These are phyloP conservation scores for Corynespora cassiicola DNA, from an alignment of 2,329 filamentous ascomycete species.

Conservation along the genomic window DNA sequence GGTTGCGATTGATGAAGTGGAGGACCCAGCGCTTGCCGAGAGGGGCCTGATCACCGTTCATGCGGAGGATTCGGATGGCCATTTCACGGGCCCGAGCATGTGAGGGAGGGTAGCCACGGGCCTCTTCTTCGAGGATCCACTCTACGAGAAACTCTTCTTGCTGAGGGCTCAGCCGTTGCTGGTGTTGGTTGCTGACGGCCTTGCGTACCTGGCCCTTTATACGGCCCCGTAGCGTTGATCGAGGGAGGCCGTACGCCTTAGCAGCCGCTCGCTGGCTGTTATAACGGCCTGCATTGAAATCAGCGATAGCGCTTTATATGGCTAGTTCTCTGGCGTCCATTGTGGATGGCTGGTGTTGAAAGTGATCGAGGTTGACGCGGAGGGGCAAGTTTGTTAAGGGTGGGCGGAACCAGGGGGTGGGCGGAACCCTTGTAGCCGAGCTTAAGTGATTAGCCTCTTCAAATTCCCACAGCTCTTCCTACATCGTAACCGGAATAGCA, in stretches of 20 bases:
- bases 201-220: slow-evolving; percentile 6
- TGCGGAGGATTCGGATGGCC: slow-evolving; percentile 15
- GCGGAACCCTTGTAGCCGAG: slow-evolving; percentile 5
- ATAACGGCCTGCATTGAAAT: slow-evolving; percentile 17
- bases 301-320: slow-evolving; percentile 13
- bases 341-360: slow-evolving; percentile 4
- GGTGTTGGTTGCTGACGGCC: slow-evolving; percentile 12
- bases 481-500: no score
- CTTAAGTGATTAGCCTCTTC: no score
- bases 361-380: slow-evolving; percentile 1
- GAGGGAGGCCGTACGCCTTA: slow-evolving; percentile 10
- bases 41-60: slow-evolving; percentile 15
- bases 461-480: no score
- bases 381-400: slow-evolving; percentile 3
- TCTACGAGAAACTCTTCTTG: slow-evolving; percentile 21
- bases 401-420: no score
- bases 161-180: slow-evolving; percentile 20
- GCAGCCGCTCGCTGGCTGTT: slow-evolving; percentile 9
- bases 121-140: slow-evolving; percentile 24
- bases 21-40: slow-evolving; percentile 16
- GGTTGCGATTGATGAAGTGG: slow-evolving; percentile 18
- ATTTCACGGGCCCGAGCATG: slow-evolving; percentile 18
- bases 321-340: slow-evolving; percentile 13
- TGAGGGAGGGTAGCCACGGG: slow-evolving; percentile 13
- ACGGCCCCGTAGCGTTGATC: slow-evolving; percentile 8